Conservation (phyloP, 2,329 filamentous ascomycete genomes). For the Ophiostoma sp. region DNA sequence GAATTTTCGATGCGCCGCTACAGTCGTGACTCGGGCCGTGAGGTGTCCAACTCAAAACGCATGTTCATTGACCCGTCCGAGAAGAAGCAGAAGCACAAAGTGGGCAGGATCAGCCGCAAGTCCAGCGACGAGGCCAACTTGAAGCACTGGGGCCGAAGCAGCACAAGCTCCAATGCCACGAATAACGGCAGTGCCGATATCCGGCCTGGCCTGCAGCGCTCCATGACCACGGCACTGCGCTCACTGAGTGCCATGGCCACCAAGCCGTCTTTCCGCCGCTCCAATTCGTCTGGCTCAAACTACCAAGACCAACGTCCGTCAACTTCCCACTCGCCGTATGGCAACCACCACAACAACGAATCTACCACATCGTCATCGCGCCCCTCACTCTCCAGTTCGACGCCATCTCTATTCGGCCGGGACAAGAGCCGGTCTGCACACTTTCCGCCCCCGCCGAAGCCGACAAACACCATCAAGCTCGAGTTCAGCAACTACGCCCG, state of each 20-base stretch:
- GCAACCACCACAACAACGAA: conserved; percentile 37
- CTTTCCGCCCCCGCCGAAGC: conserved; percentile 40
- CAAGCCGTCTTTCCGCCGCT: conserved; percentile 40
- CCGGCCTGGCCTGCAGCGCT: conserved; percentile 47
- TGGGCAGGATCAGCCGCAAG: conserved; percentile 43
- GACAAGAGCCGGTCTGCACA: conserved; percentile 28
- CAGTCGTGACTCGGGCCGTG: conserved; percentile 86
- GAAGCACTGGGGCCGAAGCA: conserved; percentile 23
- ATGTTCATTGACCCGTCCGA: conserved; percentile 63
- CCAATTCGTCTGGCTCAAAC: conserved; percentile 13
- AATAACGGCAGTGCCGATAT: conserved; percentile 19
- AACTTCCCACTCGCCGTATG: conserved; percentile 38
- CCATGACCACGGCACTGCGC: conserved; percentile 51
- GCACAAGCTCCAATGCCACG: conserved; percentile 17
- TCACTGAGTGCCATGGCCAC: conserved; percentile 39
- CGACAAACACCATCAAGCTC: conserved; percentile 79
- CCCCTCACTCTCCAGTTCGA: conserved; percentile 27
- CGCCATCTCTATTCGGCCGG: conserved; percentile 34
- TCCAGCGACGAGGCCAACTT: conserved; percentile 40
- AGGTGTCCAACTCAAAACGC: conserved; percentile 82
- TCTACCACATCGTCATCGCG: conserved; percentile 25
- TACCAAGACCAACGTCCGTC: conserved; percentile 17
- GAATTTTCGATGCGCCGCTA: conserved; percentile 92
- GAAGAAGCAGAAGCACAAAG: conserved; percentile 34
- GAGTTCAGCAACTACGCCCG: conserved; percentile 98